phyloP scores from a whole-genome alignment of 768 basidiomycete genomes.

The Cystobasidium ongulense region DNA sequence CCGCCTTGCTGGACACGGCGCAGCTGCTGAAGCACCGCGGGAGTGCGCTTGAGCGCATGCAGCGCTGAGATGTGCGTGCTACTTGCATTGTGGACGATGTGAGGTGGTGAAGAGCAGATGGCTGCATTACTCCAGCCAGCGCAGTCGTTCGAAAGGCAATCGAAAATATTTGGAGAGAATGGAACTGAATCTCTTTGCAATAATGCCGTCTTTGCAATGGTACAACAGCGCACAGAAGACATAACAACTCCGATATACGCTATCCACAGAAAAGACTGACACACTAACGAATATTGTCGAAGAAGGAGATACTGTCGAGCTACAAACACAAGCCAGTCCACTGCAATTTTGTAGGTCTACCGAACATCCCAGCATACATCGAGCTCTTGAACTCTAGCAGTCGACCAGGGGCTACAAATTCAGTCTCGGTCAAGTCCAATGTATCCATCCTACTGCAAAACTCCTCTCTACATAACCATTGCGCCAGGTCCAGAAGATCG shows the following conservation, averaged over 20 bases:
- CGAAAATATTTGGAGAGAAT: too few species aligned
- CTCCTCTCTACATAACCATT: conserved; percentile 9
- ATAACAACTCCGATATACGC: too few species aligned
- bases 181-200: too few species aligned
- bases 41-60: neutral
- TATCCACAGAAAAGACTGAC: neutral
- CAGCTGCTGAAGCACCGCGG: neutral
- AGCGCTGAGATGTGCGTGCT: neutral
- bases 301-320: neutral
- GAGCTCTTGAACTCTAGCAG: conserved; percentile 10
- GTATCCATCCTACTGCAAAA: neutral
- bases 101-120: too few species aligned
- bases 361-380: neutral
- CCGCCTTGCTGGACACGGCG: neutral
- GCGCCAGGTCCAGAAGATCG: conserved; percentile 11
- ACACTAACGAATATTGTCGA: neutral
- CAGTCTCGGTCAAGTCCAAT: neutral
- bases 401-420: neutral
- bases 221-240: too few species aligned
- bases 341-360: neutral
- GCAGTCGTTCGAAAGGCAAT: too few species aligned
- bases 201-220: too few species aligned
- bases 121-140: too few species aligned
- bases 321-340: neutral
- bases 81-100: neutral